These are phyloP conservation scores for Geotrichum aggregatum DNA, from an alignment of 1,139 yeast genomes.

Conservation along the genomic window DNA sequence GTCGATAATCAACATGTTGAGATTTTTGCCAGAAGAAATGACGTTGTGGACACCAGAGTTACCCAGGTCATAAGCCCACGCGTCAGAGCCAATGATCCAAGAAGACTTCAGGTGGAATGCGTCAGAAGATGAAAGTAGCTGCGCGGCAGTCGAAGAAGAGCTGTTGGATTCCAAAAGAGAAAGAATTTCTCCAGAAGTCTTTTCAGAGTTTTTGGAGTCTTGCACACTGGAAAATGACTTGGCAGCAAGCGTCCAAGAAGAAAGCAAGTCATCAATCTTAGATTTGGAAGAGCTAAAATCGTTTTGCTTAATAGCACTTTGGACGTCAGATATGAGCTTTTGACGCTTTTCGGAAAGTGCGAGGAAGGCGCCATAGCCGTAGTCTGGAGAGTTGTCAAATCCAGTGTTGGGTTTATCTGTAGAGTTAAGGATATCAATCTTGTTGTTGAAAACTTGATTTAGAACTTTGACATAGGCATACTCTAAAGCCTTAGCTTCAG, in stretches of 20 bases:
- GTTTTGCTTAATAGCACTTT: conserved; percentile 48
- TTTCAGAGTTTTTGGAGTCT: conserved; percentile 34
- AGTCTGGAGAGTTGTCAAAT: conserved; percentile 60
- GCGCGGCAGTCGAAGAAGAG: conserved; percentile 12
- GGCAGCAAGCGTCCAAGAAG: conserved; percentile 58
- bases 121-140: conserved; percentile 47
- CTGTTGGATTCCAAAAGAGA: conserved; percentile 39
- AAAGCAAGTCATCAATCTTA: conserved; percentile 54
- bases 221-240: conserved; percentile 20
- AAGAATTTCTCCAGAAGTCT: conserved; percentile 39
- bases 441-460: conserved; percentile 55
- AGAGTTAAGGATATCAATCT: conserved; percentile 58
- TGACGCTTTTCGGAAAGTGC: conserved; percentile 47
- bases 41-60: conserved; percentile 88
- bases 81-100: conserved; percentile 92
- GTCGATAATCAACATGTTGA: conserved; percentile 83
- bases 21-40: conserved; percentile 66
- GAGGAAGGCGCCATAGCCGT: conserved; percentile 76
- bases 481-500: conserved; percentile 55
- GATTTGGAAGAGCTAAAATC: conserved; percentile 47
- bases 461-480: conserved; percentile 74
- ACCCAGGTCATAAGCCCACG: conserved; percentile 93
- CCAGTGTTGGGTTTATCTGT: conserved; percentile 45
- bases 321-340: conserved; percentile 49
- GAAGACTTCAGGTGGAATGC: conserved; percentile 50